Conservation (phyloP, 2,329 filamentous ascomycete species). For the Trichoderma simmonsii region DNA sequence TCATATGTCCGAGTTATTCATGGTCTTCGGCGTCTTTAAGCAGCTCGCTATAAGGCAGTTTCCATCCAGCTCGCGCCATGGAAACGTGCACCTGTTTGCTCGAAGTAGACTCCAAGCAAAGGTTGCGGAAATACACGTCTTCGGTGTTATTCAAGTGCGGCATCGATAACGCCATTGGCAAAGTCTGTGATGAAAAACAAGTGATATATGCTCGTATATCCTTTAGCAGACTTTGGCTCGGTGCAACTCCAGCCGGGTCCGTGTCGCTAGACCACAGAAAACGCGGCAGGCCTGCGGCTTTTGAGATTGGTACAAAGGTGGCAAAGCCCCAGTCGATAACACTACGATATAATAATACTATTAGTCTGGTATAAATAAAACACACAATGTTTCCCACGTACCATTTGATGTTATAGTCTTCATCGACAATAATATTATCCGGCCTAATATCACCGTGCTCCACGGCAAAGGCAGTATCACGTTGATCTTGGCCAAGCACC, state of each 20-base stretch:
- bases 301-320: neutral
- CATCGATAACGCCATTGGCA: neutral
- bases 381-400: neutral
- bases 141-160: neutral
- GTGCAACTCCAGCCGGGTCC: neutral
- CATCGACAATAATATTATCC: neutral
- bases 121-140: neutral
- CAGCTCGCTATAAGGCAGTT: neutral
- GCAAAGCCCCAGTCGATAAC: neutral
- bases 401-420: neutral
- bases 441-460: neutral
- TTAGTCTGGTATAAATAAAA: neutral
- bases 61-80: neutral
- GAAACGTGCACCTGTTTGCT: neutral
- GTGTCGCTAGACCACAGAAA: neutral
- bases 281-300: neutral
- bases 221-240: neutral
- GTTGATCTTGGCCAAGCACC: neutral
- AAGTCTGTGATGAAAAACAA: neutral
- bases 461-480: neutral
- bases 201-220: neutral
- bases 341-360: neutral
- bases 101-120: neutral
- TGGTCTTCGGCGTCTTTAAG: neutral
- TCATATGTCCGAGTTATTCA: neutral